These are phyloP conservation scores for Alternaria arborescens DNA, from an alignment of 2,329 filamentous ascomycete species.

Conservation along the genomic window DNA sequence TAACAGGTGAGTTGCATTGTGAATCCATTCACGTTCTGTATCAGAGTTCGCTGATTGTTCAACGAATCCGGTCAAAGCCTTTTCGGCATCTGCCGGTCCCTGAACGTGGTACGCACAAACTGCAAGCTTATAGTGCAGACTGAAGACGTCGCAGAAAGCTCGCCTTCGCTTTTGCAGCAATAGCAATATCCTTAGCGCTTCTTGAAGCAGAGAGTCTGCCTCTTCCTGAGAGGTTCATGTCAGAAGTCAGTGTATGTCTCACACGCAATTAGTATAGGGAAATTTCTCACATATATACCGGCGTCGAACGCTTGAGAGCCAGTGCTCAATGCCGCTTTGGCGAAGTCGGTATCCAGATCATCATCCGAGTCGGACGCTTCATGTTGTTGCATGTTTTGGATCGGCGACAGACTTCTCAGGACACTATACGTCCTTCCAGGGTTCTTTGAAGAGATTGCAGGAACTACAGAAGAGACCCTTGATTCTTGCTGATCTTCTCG, in stretches of 20 bases:
- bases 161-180: conserved; percentile 28
- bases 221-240: conserved; percentile 12
- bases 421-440: not conserved
- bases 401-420: not conserved
- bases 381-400: conserved; percentile 1
- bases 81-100: conserved; percentile 28
- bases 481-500: conserved; percentile 4
- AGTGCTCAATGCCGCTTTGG: conserved; percentile 34
- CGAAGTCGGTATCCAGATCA: conserved; percentile 37
- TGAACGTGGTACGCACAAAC: conserved; percentile 37
- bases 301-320: conserved; percentile 35
- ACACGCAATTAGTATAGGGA: too few species aligned
- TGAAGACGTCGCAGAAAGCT: conserved; percentile 33
- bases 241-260: too few species aligned
- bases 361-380: conserved; percentile 30
- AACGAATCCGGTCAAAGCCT: conserved; percentile 29
- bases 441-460: not conserved
- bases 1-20: conserved; percentile 36
- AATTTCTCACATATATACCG: conserved; percentile 19
- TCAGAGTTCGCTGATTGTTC: conserved; percentile 25
- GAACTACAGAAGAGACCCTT: not conserved
- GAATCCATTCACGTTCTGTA: conserved; percentile 22
- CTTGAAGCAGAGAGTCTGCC: conserved; percentile 36
- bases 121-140: conserved; percentile 38
- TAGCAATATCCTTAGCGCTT: conserved; percentile 36